Base-by-base conservation (phyloP, 306 rosid species). In the Prunus mira region DNA sequence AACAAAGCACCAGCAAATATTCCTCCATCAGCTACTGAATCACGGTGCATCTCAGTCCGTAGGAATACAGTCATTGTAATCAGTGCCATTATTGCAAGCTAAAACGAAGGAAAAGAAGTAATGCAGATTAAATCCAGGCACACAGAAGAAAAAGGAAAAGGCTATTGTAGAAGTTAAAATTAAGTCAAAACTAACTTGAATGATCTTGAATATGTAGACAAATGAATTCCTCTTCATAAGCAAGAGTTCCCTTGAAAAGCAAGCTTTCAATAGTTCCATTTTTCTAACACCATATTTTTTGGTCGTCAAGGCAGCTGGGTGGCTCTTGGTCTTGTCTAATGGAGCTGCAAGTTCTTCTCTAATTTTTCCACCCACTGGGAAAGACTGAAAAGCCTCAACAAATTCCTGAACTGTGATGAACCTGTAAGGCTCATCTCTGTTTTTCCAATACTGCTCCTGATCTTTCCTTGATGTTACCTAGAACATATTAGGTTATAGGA, bases 191-290 rank as follows among this genome's bases (percentile, higher is more conserved):
- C 89, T 41, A 72, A 87, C 89, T 69, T 81, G 89, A 77, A 28
- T 69, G 69, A 83, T 68, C 67, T 81, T 72, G 86, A 81, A 85
- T 51, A 83, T 1, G 45, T 88, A 71, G 43, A 76, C 66, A 77
- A 88, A 83, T 32, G 89, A 85, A 67, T 88, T 85, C 70, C 93
- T 87, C 77, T 82, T 89, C 89, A 89, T 89, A 20, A 89, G 89
- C 79, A 89, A 84, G 66, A 66, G 85, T 60, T 88, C 89, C 82
- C 87, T 88, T 62, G 84, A 79, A 65, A 88, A 80, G 74, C 88
- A 89, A 81, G 93, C 87, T 76, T 84, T 89, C 51, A 84, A 17
- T 11, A 89, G 58, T 61, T 86, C 90, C 80, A 43, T 58, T 67
- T 77, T 82, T 73, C 79, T 79, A 14, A 79, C 56, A 22, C 89